A percentile compares a stretch with the other conserved stretches of the same genome.
These are phyloP conservation scores for Neoarthrinium moseri DNA, from an alignment of 2,329 filamentous ascomycete species.

Conservation along the genomic window DNA sequence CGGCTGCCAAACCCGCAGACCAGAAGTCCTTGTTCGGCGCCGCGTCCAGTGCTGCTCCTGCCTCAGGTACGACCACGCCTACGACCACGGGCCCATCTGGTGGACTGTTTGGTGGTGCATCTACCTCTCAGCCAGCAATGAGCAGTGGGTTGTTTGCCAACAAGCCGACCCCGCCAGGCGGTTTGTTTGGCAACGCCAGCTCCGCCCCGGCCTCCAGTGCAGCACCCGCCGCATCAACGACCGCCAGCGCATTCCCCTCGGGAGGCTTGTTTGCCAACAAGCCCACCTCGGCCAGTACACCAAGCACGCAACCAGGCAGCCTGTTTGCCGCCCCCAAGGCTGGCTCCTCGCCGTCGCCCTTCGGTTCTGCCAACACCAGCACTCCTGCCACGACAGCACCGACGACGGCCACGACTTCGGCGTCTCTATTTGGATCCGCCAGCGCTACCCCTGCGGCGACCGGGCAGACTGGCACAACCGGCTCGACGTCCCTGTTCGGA, in stretches of 20 bases:
- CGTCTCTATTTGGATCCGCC: constrained; percentile 10
- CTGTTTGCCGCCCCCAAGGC: constrained; percentile 20
- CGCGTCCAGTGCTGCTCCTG: constrained; percentile 16
- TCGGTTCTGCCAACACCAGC: constrained; percentile 16
- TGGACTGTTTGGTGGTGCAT: constrained; percentile 25
- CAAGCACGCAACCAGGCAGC: constrained; percentile 19
- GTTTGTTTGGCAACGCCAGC: constrained; percentile 28
- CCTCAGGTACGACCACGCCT: constrained; percentile 22
- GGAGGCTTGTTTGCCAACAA: constrained; percentile 27
- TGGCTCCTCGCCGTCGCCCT: constrained; percentile 17
- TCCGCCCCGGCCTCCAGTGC: constrained; percentile 23
- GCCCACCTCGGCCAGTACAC: constrained; percentile 17
- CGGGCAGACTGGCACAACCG: too few relatives aligned
- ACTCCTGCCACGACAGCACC: constrained; percentile 15
- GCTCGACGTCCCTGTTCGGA: constrained; percentile 12
- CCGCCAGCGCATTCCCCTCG: constrained; percentile 17
- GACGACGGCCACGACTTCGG: background rate
- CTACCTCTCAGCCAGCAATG: constrained; percentile 13
- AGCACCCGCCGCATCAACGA: constrained; percentile 21
- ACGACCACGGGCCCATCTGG: constrained; percentile 20
- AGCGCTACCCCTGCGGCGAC: constrained; percentile 46
- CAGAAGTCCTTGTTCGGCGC: constrained; percentile 29
- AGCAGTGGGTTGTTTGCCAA: constrained; percentile 24
- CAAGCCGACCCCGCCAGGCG: constrained; percentile 17
- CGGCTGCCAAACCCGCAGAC: constrained; percentile 27